Conservation (phyloP, 225 moss, liverwort and hornwort species). For the Thuidium tamariscinum region DNA sequence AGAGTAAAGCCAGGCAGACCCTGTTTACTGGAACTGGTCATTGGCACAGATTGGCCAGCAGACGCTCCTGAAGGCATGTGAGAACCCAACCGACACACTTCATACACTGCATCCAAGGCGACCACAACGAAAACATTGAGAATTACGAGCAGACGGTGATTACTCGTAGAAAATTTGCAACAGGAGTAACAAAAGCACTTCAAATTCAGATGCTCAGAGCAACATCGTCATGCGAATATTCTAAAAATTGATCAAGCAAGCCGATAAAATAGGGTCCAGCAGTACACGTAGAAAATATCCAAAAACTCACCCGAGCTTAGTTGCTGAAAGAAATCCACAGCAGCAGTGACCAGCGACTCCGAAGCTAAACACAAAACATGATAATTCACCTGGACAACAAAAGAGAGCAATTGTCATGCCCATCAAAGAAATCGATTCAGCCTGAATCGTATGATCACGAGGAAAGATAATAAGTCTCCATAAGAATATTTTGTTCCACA, state of each 20-base stretch:
- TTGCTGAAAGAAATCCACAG: conserved; percentile 87
- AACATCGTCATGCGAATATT: background rate
- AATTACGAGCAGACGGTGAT: background rate
- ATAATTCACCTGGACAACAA: conserved; percentile 62
- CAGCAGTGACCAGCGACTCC: conserved; percentile 71
- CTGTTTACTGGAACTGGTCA: conserved; percentile 48
- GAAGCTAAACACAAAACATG: conserved; percentile 86
- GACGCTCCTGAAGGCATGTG: conserved; percentile 55
- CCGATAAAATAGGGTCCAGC: background rate
- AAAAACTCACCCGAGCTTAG: conserved; percentile 69
- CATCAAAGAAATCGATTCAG: background rate
- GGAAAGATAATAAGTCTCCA: background rate
- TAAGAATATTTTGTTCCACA: background rate
- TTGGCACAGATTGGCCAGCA: conserved; percentile 33
- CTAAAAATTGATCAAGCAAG: background rate
- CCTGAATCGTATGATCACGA: background rate
- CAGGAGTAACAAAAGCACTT: background rate
- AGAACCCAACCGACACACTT: conserved; percentile 80
- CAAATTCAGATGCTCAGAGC: background rate
- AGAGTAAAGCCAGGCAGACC: conserved; percentile 65
- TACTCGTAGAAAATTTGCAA: background rate
- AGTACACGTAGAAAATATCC: background rate
- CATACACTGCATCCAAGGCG: conserved; percentile 62
- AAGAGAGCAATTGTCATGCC: background rate
- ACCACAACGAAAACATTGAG: background rate